These are phyloP conservation scores for Aspergillus sclerotialis DNA, from an alignment of 2,329 filamentous ascomycete species.

Conservation along the genomic window DNA sequence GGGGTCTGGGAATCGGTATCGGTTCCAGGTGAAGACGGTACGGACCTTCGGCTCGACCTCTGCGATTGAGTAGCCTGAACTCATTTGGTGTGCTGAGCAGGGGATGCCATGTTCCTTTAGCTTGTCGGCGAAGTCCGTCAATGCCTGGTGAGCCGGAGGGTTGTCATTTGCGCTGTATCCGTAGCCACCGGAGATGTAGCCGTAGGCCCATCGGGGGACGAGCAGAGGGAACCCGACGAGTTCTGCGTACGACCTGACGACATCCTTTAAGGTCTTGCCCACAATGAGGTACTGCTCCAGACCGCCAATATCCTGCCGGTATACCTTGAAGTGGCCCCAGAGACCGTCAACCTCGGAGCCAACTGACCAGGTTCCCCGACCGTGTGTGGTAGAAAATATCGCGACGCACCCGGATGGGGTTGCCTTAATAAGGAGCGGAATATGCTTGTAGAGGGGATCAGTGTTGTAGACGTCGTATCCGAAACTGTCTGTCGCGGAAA, in stretches of 20 bases:
- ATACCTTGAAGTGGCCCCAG: conserved; percentile 69
- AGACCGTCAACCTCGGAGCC: conserved; percentile 69
- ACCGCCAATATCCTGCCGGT: conserved; percentile 64
- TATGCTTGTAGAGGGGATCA: conserved; percentile 70
- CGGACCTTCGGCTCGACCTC: conserved; percentile 61
- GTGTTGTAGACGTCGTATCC: conserved; percentile 65
- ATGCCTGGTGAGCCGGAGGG: conserved; percentile 48
- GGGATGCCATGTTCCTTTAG: conserved; percentile 60
- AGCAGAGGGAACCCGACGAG: conserved; percentile 62
- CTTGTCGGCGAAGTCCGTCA: conserved; percentile 56
- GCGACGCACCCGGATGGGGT: conserved; percentile 58
- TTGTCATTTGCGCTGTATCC: conserved; percentile 54
- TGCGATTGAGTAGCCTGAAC: conserved; percentile 63
- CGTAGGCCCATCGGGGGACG: conserved; percentile 65
- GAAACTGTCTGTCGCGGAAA: conserved; percentile 65
- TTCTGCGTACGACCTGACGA: conserved; percentile 60
- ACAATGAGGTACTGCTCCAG: conserved; percentile 65
- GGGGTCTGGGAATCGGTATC: conserved; percentile 62
- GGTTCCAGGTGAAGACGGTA: conserved; percentile 67
- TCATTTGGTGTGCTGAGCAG: conserved; percentile 66
- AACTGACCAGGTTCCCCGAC: conserved; percentile 57
- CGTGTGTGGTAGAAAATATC: conserved; percentile 61
- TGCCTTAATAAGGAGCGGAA: conserved; percentile 64
- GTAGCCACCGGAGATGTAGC: conserved; percentile 64
- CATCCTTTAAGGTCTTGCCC: conserved; percentile 58